Evolutionary conservation across 352 stramenopile genomes (phyloP), one percentile per base, ranked within the genome.

Genomic region (Phytopythium sindhum): DNA sequence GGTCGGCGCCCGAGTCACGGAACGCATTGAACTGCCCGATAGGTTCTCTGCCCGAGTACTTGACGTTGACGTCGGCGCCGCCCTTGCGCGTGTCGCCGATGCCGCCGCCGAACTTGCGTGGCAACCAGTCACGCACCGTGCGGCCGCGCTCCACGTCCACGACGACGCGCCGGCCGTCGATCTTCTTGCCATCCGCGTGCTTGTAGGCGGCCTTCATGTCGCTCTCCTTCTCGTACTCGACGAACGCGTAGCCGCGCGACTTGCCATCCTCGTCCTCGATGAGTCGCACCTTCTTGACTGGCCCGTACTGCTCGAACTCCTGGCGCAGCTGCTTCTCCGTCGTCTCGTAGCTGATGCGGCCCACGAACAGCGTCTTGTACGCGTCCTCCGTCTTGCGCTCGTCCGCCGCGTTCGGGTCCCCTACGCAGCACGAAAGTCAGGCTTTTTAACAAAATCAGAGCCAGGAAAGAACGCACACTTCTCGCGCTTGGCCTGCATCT

Each of bases 321-420:
- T 97, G 81, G 9, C 97, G 83, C 23, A 99, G 77, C 73, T 99
- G 98, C 58, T 98, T 91, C 73, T 99, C 97, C 31, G 92, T 99
- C 7, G 98, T 99, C 70, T 99, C 96, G 72, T 98, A 99, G 61
- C 90, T 97, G 41, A 99, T 91, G 63, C 97, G 86, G 5, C 90
- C 95, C 1, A 99, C 93, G 74, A 99, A 99, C 0, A 99, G 83
- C 47, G 98, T 99, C 79, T 98, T 98, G 86, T 99, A 99, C 61
- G 97, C 89, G 60, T 97, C 88, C 58, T 87, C 76, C 6, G 88
- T 96, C 73, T 94, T 93, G 50, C 69, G 67, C 45, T 86, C 67
- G 56, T 89, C 80, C 31, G 74, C 50, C 10, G 70, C 73, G 47
- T 90, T 82, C 21, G 84, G 79, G 57, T 96, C 77, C 83, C 77